phyloP scores from a whole-genome alignment of 768 basidiomycete genomes.

The Dioszegia crocea region DNA sequence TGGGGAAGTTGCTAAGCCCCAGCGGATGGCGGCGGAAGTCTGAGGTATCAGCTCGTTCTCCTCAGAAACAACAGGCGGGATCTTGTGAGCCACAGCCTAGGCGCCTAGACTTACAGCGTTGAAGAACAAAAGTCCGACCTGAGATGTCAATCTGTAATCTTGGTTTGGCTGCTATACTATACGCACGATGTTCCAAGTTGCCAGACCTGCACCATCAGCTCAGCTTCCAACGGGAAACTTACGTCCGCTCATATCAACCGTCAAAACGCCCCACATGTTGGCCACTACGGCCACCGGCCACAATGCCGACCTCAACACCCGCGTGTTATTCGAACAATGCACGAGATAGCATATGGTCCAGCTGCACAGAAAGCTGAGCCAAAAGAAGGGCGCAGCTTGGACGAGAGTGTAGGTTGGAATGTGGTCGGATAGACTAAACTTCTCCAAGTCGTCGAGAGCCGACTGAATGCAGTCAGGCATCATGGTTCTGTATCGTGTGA shows the following conservation, averaged over 20 bases:
- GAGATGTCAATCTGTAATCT: background rate
- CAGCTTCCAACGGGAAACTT: background rate
- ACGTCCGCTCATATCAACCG: constrained; percentile 5
- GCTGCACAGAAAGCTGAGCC: background rate
- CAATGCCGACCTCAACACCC: background rate
- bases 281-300: constrained; percentile 1
- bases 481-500: too few relatives aligned
- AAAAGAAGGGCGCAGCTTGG: background rate
- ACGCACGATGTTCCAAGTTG: background rate
- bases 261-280: constrained; percentile 1
- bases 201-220: too few relatives aligned
- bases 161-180: background rate
- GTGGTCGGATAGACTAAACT: background rate
- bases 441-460: background rate
- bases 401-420: background rate
- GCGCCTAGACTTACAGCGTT: background rate
- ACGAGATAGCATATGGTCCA: constrained; percentile 6
- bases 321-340: background rate
- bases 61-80: background rate
- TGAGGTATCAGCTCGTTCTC: background rate
- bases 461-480: too few relatives aligned
- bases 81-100: background rate
- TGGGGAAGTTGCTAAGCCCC: constrained; percentile 8
- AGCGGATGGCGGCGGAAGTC: constrained; percentile 7
- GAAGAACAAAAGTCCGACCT: background rate